Conservation (phyloP, 2,329 filamentous ascomycete genomes). For the Zasmidium citrigriseum region DNA sequence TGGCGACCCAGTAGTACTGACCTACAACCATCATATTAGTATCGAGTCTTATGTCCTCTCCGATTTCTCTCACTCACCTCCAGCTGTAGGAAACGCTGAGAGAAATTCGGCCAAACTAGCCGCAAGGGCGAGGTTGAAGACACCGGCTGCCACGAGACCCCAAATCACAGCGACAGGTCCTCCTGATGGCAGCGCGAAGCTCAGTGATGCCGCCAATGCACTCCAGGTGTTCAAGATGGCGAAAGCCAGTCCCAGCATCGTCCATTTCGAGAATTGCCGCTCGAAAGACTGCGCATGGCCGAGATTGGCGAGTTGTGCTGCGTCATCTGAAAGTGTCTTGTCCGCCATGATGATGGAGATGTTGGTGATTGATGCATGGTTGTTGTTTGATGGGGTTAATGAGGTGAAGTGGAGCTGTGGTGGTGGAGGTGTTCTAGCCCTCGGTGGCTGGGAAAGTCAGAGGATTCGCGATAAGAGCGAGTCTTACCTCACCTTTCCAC, state of each 20-base stretch:
- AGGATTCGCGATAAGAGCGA: too few species aligned
- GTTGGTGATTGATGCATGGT: too few species aligned
- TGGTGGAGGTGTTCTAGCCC: too few species aligned
- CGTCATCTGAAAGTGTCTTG: constrained; percentile 37
- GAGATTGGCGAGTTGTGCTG: constrained; percentile 53
- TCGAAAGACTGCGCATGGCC: constrained; percentile 61
- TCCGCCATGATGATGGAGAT: too few species aligned
- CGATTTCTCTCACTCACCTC: constrained; percentile 62
- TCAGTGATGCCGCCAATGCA: constrained; percentile 59
- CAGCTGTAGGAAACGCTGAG: constrained; percentile 56
- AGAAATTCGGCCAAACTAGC: constrained; percentile 68
- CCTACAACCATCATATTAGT: constrained; percentile 29
- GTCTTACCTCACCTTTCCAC: too few species aligned
- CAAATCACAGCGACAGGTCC: constrained; percentile 72
- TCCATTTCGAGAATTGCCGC: constrained; percentile 59
- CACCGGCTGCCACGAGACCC: constrained; percentile 59
- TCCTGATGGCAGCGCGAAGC: constrained; percentile 67
- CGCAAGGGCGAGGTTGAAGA: constrained; percentile 71
- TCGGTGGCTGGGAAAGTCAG: too few species aligned
- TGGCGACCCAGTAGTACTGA: constrained; percentile 71
- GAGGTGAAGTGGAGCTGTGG: too few species aligned
- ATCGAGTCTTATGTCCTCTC: background rate
- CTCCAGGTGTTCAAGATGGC: constrained; percentile 67
- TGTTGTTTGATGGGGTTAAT: too few species aligned
- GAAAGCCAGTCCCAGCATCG: constrained; percentile 65